Percentiles rank a stretch among this genome's conserved stretches.
phyloP scores from a whole-genome alignment of 768 basidiomycete genomes.

The Lyophyllum atratum region DNA sequence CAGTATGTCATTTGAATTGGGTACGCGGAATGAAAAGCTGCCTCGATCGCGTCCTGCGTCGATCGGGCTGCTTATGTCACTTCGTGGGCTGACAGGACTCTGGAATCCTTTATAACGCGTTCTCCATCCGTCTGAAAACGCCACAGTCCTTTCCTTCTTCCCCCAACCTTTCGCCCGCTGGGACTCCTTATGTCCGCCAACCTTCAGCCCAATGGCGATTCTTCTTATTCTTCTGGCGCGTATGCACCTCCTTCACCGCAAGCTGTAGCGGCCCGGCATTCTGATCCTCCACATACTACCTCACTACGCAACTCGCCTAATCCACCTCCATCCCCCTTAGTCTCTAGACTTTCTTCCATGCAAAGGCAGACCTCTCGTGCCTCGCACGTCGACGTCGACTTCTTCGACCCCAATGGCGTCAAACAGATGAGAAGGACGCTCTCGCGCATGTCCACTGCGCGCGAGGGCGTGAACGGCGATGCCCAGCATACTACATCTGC shows the following conservation, averaged over 20 bases:
- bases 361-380: conserved; percentile 12
- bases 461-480: background rate
- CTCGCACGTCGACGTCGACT: conserved; percentile 43
- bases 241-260: conserved; percentile 11
- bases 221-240: conserved; percentile 12
- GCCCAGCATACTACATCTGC: conserved; percentile 4
- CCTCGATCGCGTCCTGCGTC: background rate
- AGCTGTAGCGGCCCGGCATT: conserved; percentile 10
- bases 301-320: background rate
- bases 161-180: background rate
- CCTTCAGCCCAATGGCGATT: conserved; percentile 6
- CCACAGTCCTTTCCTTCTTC: background rate
- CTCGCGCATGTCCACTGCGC: conserved; percentile 25
- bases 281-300: background rate
- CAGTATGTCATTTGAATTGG: background rate
- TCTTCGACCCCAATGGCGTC: conserved; percentile 58
- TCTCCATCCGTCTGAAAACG: background rate
- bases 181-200: conserved; percentile 3
- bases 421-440: conserved; percentile 38
- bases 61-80: conserved; percentile 12
- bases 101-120: conserved; percentile 5
- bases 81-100: background rate
- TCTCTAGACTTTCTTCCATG: conserved; percentile 4
- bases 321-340: background rate
- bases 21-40: background rate